Base-by-base conservation (phyloP, 1,284 basidiomycete genomes). In the Fomitopsis palustris region DNA sequence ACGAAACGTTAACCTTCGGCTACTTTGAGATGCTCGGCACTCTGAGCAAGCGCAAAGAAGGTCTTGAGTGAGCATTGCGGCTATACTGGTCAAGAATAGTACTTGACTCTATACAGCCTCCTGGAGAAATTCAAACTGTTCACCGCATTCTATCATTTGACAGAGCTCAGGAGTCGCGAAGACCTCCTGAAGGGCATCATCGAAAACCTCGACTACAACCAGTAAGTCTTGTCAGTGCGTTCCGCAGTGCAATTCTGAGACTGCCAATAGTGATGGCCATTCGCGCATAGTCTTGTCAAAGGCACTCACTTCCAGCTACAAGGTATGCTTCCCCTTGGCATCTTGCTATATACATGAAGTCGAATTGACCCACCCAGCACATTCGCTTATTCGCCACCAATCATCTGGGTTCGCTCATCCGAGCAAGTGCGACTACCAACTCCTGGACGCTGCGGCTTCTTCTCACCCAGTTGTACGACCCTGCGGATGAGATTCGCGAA, bases 1-100 rank as follows among this genome's bases (percentile, higher is more conserved):
- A 90, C 52, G 87, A 90, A 38, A 96, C 95, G 0, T 75, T 99
- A 61, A 92, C 93, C 0, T 90, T 85, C 66, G 96, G 96, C 0
- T 99, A 99, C 73, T 88, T 99, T 63, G 95, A 98, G 70, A 95
- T 99, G 89, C 81, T 99, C 2, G 96, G 96, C 3, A 88, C 87
- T 1, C 78, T 99, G 43, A 96, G 93, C 74, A 93, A 90, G 68
- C 85, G 89, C 61, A 82, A 86, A 31, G 93, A 97, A 55, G 97
- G 97, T 14, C 84, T 96, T 27, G 90, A 93, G 94, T 95, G 71
- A 62, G 90, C 78, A n/a, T 53, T 53, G n/a, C 54, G 51, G 2
- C 3, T 14, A 4, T 14, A 43, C 6, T 6, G 2, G 17, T 21
- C 19, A 10, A 19, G 17, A 12, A 14, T 10, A 1, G 55, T 58